Evolutionary conservation across 139 green algal genomes (phyloP).

Genomic region (Chlorella sorokiniana): DNA sequence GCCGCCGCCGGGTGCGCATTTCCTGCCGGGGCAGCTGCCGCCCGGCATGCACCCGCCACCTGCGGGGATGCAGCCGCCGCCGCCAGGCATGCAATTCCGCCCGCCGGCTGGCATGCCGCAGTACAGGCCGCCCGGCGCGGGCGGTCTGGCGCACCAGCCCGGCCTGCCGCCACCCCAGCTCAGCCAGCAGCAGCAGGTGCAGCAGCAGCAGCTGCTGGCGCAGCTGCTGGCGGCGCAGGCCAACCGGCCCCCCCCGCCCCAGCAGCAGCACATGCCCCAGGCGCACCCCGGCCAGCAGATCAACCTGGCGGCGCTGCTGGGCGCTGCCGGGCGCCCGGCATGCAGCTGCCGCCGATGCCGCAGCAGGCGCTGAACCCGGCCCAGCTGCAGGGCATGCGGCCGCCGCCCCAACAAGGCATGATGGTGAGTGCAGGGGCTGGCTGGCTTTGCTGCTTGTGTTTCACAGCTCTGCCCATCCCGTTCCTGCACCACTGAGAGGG

Average conservation of each 20-base stretch:
- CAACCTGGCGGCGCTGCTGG: conserved; percentile 26
- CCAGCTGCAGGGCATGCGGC: conserved; percentile 22
- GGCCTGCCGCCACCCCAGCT: conserved; percentile 18
- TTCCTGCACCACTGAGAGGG: too few relatives aligned
- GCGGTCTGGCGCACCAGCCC: neutral
- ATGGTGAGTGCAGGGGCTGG: conserved; percentile 20
- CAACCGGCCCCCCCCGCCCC: conserved; percentile 2
- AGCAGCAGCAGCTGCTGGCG: conserved; percentile 6
- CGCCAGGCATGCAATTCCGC: conserved; percentile 19
- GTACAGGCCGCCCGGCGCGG: neutral
- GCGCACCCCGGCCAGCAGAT: conserved; percentile 30
- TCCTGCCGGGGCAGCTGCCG: neutral
- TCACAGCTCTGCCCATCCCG: too few relatives aligned
- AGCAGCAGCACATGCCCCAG: neutral
- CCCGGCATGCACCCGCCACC: neutral
- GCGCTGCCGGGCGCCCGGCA: neutral
- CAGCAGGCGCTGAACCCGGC: conserved; percentile 18
- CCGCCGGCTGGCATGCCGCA: conserved; percentile 11
- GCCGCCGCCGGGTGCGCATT: neutral
- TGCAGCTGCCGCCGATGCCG: conserved; percentile 7
- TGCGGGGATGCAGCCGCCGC: conserved; percentile 8
- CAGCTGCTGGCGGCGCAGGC: conserved; percentile 27
- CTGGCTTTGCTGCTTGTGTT: too few relatives aligned
- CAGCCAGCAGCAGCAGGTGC: neutral
- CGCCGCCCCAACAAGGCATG: conserved; percentile 2